phyloP scores from a whole-genome alignment of 2,329 filamentous ascomycete species.

The Ceratocystis alfenasii region DNA sequence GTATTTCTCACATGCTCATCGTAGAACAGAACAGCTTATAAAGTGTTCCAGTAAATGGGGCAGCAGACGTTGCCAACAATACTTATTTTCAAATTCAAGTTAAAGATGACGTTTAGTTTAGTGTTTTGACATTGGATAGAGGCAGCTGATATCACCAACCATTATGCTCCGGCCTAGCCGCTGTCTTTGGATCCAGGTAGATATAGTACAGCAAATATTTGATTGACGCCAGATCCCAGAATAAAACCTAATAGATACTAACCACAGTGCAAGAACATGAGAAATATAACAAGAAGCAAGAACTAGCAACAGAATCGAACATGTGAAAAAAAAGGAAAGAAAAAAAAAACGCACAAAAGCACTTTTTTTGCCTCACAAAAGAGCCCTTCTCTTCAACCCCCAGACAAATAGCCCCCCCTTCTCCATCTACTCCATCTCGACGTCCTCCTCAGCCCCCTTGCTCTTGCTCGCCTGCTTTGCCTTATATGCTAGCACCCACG shows the following conservation, averaged over 20 bases:
- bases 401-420: neutral
- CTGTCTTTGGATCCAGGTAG: neutral
- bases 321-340: neutral
- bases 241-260: neutral
- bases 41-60: too few relatives aligned
- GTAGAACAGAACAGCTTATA: neutral
- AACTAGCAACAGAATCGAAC: neutral
- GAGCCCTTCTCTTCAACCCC: neutral
- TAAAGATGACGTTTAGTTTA: too few relatives aligned
- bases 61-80: too few relatives aligned
- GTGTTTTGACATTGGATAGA: too few relatives aligned
- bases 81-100: too few relatives aligned
- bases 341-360: conserved; percentile 3
- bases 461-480: conserved; percentile 33
- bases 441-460: neutral
- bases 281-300: neutral
- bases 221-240: conserved; percentile 12
- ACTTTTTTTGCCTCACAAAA: conserved; percentile 5
- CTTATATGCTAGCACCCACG: conserved; percentile 48
- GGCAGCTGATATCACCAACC: too few relatives aligned
- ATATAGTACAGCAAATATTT: conserved; percentile 6
- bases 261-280: conserved; percentile 9
- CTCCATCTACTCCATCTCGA: conserved; percentile 16
- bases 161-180: too few relatives aligned
- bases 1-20: conserved; percentile 6